Base-by-base conservation (phyloP, 169 alveolate genomes). In the Cryptosporidium canis region DNA sequence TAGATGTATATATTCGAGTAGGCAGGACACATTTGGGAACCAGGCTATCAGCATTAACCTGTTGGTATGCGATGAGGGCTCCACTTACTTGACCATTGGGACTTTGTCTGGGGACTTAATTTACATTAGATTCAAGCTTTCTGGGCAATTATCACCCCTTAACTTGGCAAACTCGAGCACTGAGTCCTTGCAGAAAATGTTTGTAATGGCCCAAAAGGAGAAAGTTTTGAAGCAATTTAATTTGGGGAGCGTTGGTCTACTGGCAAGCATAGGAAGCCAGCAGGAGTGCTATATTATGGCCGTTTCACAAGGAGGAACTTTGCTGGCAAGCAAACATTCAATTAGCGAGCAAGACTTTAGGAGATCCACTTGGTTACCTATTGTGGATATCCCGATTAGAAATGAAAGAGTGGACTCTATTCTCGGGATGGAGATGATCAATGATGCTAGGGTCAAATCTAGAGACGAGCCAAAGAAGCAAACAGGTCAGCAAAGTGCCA, bases 351-450 rank as follows among this genome's bases (percentile, higher is more conserved):
- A 70, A 29, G 64, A 61, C 16, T 55, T 70, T 21, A 27, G 61
- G 24, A 58, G 37, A 29, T 41, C 70, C 12, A 14, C 16, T 24
- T 77, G 87, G 87, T 61, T 77, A 39, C 87, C 87, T 3, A 18
- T 77, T 5, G 66, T 77, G 44, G 87, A 77, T 44, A 77, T 77
- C 3, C 87, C 87, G 2, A 31, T 77, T 39, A 37, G 35, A 21
- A 18, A 61, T 58, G 71, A 77, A 6, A 44, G 31, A 3, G 68
- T 61, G n/a, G 0, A 21, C n/a, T 61, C 24, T 24, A 61, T 61
- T 1, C n/a, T 35, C n/a, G 39, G 31, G 41, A 35, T 35, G 68
- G 68, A 61, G 14, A 3, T 61, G 0, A 44, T 61, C 3, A 29
- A 29, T 33, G 68, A 61, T 0, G n/a, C 33, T 2, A 14, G 5